Evolutionary conservation across 352 stramenopile species (phyloP), one percentile per base, ranked within the genome.

Genomic region (Blastocystis sp.): DNA sequence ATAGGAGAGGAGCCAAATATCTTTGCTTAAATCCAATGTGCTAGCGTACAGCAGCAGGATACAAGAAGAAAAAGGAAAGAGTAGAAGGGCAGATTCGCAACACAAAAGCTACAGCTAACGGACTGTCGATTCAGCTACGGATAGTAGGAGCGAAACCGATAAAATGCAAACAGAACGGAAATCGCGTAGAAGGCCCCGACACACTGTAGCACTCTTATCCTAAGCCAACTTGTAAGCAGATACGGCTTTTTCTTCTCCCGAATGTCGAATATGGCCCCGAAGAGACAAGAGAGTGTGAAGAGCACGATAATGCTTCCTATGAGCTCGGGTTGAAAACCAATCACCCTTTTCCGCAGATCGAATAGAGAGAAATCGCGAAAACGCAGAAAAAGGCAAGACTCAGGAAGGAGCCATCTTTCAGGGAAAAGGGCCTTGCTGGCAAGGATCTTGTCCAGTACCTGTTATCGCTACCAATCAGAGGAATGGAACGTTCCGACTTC

Each of bases 21-120:
- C 74, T 84, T 59, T 48, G 11, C 21, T n/a, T 34, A 48, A 52
- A 56, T 9, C 2, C 1, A 41, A 70, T 2, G n/a, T n/a, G 2
- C 17, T 59, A 14, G 5, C 2, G 11, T 70, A 84, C 74, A 84
- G 34, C 56, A 52, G 45, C 74, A 84, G 5, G 41, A 28, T 10
- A 67, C 34, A 23, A 84, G 40, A 28, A 69, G 74, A 11, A 69
- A 67, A 41, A 66, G n/a, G 74, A 84, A 84, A 74, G 40, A 74
- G 64, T 56, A 76, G 48, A 48, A 28, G 74, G 74, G 41, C 67
- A 40, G 38, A 56, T 84, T 56, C 53, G 1, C n/a, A 67, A 41
- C 34, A 56, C 14, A 34, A 4, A 84, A 67, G 19, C 74, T 84
- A 84, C 38, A 84, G 2, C 19, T 70, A 81, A 81, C 41, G 11